These are phyloP conservation scores for Rhynchospora tenuis DNA, from an alignment of 176 grass and related monocot genomes.

Conservation along the genomic window DNA sequence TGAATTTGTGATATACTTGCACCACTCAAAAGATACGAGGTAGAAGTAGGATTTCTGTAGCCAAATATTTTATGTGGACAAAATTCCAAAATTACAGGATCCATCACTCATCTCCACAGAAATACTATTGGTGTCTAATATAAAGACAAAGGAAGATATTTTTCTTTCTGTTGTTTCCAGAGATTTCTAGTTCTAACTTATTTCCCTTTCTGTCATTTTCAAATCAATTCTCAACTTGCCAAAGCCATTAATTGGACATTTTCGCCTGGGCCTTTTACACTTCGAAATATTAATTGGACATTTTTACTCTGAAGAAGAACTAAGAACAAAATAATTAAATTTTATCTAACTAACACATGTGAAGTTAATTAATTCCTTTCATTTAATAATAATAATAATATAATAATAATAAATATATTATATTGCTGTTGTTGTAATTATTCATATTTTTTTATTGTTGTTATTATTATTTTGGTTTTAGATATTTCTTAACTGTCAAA, in stretches of 20 bases:
- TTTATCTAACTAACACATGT: too few species aligned
- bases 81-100: not conserved
- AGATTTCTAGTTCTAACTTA: not conserved
- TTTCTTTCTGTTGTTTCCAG: slow-evolving; percentile 1
- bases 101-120: not conserved
- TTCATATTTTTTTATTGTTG: too few species aligned
- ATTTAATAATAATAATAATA: too few species aligned
- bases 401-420: too few species aligned
- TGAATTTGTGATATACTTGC: not conserved
- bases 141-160: not conserved
- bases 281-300: too few species aligned
- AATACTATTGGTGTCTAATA: not conserved
- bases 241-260: not conserved
- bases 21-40: not conserved
- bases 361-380: too few species aligned
- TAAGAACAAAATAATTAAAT: too few species aligned
- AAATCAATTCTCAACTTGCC: not conserved
- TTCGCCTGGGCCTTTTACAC: too few species aligned
- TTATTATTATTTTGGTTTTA: too few species aligned
- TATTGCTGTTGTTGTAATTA: too few species aligned
- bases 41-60: not conserved
- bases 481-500: too few species aligned
- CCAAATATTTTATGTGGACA: slow-evolving; percentile 7
- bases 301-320: too few species aligned
- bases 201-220: not conserved